These are phyloP conservation scores for Alternaria infectoria DNA, from an alignment of 2,329 filamentous ascomycete genomes.

Conservation along the genomic window DNA sequence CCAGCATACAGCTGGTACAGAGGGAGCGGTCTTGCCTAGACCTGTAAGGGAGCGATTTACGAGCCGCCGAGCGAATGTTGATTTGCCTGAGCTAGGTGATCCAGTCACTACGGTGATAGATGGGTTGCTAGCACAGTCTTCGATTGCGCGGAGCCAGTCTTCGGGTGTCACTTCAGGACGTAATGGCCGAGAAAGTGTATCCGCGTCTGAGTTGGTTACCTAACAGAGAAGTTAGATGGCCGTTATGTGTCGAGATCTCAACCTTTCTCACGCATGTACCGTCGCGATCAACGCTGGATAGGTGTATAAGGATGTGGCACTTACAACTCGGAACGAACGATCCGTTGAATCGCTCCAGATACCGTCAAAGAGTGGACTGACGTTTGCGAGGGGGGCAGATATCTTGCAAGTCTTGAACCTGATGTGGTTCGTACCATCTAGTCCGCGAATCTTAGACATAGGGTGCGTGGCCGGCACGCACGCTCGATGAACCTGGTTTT, in stretches of 20 bases:
- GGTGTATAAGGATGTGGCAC: background rate
- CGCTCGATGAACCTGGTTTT: conserved; percentile 55
- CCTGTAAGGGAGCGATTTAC: conserved; percentile 70
- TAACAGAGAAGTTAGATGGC: conserved; percentile 11
- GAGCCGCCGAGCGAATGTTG: conserved; percentile 72
- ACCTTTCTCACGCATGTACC: background rate
- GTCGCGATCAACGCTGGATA: background rate
- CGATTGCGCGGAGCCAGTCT: conserved; percentile 56
- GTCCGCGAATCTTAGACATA: conserved; percentile 65
- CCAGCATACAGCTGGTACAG: conserved; percentile 57
- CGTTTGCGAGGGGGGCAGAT: conserved; percentile 61
- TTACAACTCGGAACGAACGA: conserved; percentile 37
- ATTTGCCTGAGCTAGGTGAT: conserved; percentile 76
- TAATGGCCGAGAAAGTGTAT: conserved; percentile 37
- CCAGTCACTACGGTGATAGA: conserved; percentile 68
- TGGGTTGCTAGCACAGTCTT: conserved; percentile 44
- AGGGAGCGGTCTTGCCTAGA: conserved; percentile 33
- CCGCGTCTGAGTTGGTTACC: conserved; percentile 37
- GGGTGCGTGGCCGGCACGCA: conserved; percentile 73
- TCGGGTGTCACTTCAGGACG: conserved; percentile 63
- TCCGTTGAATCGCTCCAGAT: conserved; percentile 64
- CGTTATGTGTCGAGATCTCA: background rate
- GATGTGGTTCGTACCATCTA: conserved; percentile 62
- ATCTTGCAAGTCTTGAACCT: conserved; percentile 55
- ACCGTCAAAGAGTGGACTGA: conserved; percentile 71